A percentile compares a stretch with the other conserved stretches of the same genome.
These are phyloP conservation scores for Fusarium concolor DNA, from an alignment of 2,329 filamentous ascomycete species.

Conservation along the genomic window DNA sequence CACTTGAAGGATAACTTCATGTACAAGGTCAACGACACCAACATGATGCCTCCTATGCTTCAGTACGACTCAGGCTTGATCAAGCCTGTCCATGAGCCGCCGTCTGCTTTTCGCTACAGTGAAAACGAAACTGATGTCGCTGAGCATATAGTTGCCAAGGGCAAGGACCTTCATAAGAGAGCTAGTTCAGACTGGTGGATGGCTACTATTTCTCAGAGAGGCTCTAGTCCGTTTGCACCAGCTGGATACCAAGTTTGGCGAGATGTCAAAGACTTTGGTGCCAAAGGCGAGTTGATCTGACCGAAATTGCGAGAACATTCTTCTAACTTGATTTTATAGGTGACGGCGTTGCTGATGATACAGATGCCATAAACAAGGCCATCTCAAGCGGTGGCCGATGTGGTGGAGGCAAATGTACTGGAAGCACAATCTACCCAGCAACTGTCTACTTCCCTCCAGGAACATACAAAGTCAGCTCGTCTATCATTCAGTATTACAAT, in stretches of 20 bases:
- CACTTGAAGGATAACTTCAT: slow-evolving; percentile 2
- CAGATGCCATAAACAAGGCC: slow-evolving; percentile 63
- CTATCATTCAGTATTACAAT: slow-evolving; percentile 72
- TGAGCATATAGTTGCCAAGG: background rate
- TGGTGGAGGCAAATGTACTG: slow-evolving; percentile 33
- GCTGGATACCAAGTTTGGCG: slow-evolving; percentile 36
- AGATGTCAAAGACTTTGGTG: slow-evolving; percentile 57
- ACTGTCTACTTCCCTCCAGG: slow-evolving; percentile 54
- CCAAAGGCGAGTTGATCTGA: slow-evolving; percentile 20
- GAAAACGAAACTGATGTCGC: background rate
- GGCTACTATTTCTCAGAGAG: background rate
- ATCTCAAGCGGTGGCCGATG: slow-evolving; percentile 54
- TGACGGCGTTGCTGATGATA: slow-evolving; percentile 60
- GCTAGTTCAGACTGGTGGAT: background rate
- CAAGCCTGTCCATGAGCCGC: background rate
- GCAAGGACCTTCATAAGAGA: background rate
- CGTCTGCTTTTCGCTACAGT: background rate
- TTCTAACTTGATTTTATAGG: background rate
- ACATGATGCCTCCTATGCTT: background rate
- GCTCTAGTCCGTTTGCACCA: background rate
- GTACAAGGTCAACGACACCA: background rate
- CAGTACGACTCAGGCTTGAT: background rate
- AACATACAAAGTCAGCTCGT: slow-evolving; percentile 66
- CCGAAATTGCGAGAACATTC: background rate
- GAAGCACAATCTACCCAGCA: slow-evolving; percentile 49